These are phyloP conservation scores for Kurtzmaniella fragi DNA, from an alignment of 805 yeast species.

Conservation along the genomic window DNA sequence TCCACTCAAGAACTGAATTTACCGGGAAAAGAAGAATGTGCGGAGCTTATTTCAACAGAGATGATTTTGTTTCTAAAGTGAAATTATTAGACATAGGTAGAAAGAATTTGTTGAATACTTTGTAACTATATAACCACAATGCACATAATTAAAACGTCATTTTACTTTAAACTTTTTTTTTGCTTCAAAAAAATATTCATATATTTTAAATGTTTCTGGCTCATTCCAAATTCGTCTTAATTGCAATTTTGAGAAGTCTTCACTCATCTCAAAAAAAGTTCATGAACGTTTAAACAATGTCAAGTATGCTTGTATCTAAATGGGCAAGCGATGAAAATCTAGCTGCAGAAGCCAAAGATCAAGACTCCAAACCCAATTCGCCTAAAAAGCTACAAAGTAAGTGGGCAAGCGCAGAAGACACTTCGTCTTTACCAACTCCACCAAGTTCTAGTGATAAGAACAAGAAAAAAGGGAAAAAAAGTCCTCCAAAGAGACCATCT, in stretches of 20 bases:
- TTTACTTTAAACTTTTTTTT: background rate
- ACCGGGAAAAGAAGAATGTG: constrained; percentile 67
- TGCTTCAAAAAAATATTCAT: background rate
- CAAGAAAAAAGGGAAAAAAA: background rate
- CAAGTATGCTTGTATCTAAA: constrained; percentile 19
- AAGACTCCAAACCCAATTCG: constrained; percentile 12
- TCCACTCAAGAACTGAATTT: constrained; percentile 64
- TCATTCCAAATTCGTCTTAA: background rate
- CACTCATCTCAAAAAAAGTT: background rate
- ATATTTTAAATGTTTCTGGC: background rate
- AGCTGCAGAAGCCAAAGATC: constrained; percentile 19
- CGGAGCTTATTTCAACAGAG: constrained; percentile 67
- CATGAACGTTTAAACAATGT: constrained; percentile 8
- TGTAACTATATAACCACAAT: background rate
- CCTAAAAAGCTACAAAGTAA: constrained; percentile 13
- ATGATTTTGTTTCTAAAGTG: constrained; percentile 49
- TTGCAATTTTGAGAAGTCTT: background rate
- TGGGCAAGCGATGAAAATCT: constrained; percentile 33
- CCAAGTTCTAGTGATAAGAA: background rate
- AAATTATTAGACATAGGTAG: constrained; percentile 46
- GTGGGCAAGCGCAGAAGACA: constrained; percentile 26
- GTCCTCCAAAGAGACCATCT: background rate
- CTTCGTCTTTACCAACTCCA: constrained; percentile 1
- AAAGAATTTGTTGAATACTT: constrained; percentile 34
- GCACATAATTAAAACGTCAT: no score